Base-by-base conservation (phyloP, 345 rosid genomes). In the Zanthoxylum bungeanum region DNA sequence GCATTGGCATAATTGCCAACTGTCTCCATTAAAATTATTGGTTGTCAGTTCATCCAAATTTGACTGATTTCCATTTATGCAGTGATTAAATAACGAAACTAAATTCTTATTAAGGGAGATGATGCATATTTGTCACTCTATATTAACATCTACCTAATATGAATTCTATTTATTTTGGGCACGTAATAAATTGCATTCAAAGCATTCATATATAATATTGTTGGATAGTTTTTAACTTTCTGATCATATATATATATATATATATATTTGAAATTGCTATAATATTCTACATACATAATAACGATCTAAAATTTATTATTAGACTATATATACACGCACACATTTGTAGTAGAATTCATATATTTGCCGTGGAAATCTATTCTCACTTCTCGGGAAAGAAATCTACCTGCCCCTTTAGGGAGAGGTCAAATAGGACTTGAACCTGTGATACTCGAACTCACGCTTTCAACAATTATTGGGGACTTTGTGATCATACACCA, bases 1-100 rank as follows among this genome's bases (percentile, higher is more conserved):
- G n/a, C n/a, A 61, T 39, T 28, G 33, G 39, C 10, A 37, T 8
- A 37, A 34, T 6, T 69, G 78, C 70, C 70, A 64, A 75, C 70
- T 75, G 66, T 53, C 50, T 56, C 37, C 74, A 55, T 39, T 27
- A 31, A 68, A 42, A 39, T 36, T 30, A n/a, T 36, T 59, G 68
- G 63, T 71, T 64, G 74, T 69, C 74, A 62, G 58, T 49, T n/a
- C 4, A 44, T 14, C 19, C 6, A 14, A 14, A 44, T 44, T 37
- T 37, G 40, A 7, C 40, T 8, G 5, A 19, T 4, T 22, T 1
- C 7, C 19, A 25, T 21, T 53, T 52, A 24, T 7, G 16, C 11
- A 52, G 14, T 52, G 16, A 22, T 24, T 53, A 53, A 0, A 25
- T 9, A 1, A 5, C 10, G 24, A 53, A 9, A 24, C 11, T 25